These are phyloP conservation scores for Xylaria polymorpha DNA, from an alignment of 2,329 filamentous ascomycete species.

Conservation along the genomic window DNA sequence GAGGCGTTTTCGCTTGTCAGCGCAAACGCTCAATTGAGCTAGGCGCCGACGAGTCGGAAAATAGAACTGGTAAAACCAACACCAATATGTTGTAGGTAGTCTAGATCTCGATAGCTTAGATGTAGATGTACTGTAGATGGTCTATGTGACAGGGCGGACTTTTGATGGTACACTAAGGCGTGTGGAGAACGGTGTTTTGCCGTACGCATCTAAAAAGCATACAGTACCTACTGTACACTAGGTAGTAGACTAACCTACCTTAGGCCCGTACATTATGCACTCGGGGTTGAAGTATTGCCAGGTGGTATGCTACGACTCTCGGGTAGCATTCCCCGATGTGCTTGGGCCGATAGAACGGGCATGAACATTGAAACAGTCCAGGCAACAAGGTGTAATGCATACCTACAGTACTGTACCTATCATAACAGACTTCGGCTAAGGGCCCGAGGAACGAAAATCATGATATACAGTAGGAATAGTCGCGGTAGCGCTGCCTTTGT, in stretches of 20 bases:
- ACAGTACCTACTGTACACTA: no score
- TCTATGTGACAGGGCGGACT: neutral
- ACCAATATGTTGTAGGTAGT: slow-evolving; percentile 2
- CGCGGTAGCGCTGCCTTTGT: neutral
- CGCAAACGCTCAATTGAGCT: slow-evolving; percentile 13
- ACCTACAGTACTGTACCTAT: no score
- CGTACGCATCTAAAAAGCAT: slow-evolving; percentile 1
- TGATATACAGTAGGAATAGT: neutral
- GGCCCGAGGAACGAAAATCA: neutral
- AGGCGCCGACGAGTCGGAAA: slow-evolving; percentile 30
- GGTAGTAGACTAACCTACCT: slow-evolving; percentile 7
- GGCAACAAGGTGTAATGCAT: slow-evolving; percentile 8
- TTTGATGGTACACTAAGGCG: neutral
- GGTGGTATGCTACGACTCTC: neutral
- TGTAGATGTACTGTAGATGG: neutral
- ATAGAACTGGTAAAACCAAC: slow-evolving; percentile 23
- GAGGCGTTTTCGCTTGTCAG: slow-evolving; percentile 13
- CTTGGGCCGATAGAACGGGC: slow-evolving; percentile 13
- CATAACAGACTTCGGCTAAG: slow-evolving; percentile 5
- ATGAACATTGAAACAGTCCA: slow-evolving; percentile 8
- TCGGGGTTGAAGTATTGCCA: neutral
- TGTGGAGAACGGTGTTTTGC: slow-evolving; percentile 9
- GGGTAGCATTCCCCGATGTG: slow-evolving; percentile 8
- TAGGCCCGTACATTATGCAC: slow-evolving; percentile 3
- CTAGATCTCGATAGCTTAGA: slow-evolving; percentile 13